A percentile compares a stretch with the other conserved stretches of the same genome.
Evolutionary conservation across 176 grass and related monocot species (phyloP).

Genomic region (Aegilops bicornis): DNA sequence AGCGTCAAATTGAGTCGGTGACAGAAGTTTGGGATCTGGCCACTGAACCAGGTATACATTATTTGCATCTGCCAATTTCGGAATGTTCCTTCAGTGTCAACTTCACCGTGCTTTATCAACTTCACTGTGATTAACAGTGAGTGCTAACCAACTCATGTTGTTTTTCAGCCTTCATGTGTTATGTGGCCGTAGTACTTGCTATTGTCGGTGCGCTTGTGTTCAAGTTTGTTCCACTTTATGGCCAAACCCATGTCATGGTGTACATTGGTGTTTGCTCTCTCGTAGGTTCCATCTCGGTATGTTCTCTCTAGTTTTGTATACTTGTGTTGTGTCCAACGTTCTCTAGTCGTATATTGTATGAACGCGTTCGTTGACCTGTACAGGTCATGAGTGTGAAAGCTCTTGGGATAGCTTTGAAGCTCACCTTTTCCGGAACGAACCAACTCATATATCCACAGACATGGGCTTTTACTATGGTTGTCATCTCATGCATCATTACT

Average conservation of each 20-base stretch:
- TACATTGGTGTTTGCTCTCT: constrained; percentile 93
- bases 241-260: constrained; percentile 88
- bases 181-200: constrained; percentile 57
- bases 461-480: constrained; percentile 68
- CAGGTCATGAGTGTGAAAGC: constrained; percentile 96
- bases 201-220: constrained; percentile 54
- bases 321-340: not conserved
- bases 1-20: constrained; percentile 77
- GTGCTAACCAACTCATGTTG: constrained; percentile 2
- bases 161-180: constrained; percentile 69
- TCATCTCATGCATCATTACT: constrained; percentile 66
- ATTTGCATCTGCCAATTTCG: not conserved
- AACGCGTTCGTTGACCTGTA: not conserved
- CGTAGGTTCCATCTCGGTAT: constrained; percentile 82
- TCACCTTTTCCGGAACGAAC: constrained; percentile 83
- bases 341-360: not conserved
- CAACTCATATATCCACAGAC: constrained; percentile 82
- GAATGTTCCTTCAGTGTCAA: not conserved
- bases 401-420: constrained; percentile 85
- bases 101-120: too few relatives aligned
- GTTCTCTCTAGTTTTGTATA: constrained; percentile 6
- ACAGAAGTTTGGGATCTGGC: constrained; percentile 81
- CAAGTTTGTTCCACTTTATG: constrained; percentile 71
- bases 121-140: not conserved
- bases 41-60: constrained; percentile 74